A percentile compares a stretch with the other conserved stretches of the same genome.
These are phyloP conservation scores for Lactarius psammicola DNA, from an alignment of 768 basidiomycete genomes.

Conservation along the genomic window DNA sequence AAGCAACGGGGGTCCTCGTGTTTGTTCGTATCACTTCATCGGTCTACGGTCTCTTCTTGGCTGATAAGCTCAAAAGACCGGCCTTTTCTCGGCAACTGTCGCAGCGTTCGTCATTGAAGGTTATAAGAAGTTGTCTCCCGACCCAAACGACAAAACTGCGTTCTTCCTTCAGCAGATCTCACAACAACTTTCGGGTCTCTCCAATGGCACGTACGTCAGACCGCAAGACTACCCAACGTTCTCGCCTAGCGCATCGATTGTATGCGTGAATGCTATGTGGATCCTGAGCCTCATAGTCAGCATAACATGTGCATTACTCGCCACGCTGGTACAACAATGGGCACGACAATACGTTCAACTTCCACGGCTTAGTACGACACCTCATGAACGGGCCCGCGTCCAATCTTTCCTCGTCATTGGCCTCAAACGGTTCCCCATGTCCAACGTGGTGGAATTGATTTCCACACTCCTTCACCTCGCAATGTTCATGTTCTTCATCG, in stretches of 20 bases:
- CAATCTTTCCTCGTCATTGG: conserved; percentile 20
- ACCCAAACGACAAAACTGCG: conserved; percentile 9
- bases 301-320: conserved; percentile 17
- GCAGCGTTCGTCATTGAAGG: conserved; percentile 24
- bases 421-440: background rate
- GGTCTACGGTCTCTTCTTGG: background rate
- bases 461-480: conserved; percentile 21
- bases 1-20: background rate
- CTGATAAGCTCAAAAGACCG: conserved; percentile 20
- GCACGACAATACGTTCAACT: conserved; percentile 17
- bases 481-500: conserved; percentile 24
- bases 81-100: conserved; percentile 30
- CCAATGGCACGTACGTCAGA: background rate
- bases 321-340: conserved; percentile 21
- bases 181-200: conserved; percentile 11
- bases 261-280: conserved; percentile 24
- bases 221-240: background rate
- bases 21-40: background rate
- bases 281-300: conserved; percentile 20
- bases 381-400: conserved; percentile 8
- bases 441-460: conserved; percentile 4
- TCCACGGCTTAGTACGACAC: background rate
- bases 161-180: conserved; percentile 16
- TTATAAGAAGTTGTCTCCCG: background rate
- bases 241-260: background rate